Conservation (phyloP, 306 rosid species). For the Canavalia gladiata region DNA sequence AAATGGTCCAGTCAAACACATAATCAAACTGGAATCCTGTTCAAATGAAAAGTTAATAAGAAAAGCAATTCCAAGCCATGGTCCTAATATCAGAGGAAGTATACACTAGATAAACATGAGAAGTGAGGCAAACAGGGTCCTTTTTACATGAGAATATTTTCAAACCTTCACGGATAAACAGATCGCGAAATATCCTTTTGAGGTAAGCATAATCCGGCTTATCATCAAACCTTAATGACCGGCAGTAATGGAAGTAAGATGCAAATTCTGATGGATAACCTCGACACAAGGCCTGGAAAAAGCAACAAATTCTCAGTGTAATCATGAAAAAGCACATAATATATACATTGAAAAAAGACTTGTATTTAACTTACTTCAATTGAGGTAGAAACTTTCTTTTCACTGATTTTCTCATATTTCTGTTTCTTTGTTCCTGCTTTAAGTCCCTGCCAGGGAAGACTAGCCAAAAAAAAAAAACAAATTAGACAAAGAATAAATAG, state of each 20-base stretch:
- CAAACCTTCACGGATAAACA: conserved; percentile 96
- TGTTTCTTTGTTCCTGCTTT: conserved; percentile 98
- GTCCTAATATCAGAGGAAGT: conserved; percentile 17
- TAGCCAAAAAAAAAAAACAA: conserved; percentile 43
- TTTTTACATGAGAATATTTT: background rate
- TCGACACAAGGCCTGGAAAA: conserved; percentile 87
- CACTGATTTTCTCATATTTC: conserved; percentile 93
- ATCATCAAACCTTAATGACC: conserved; percentile 92
- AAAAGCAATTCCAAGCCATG: conserved; percentile 12
- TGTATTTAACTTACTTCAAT: conserved; percentile 71
- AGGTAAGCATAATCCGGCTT: conserved; percentile 97
- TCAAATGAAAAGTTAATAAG: conserved; percentile 38
- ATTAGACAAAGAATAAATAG: conserved; percentile 46
- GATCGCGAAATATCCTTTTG: conserved; percentile 94
- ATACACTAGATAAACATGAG: background rate
- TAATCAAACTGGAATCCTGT: conserved; percentile 97
- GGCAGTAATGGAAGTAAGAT: conserved; percentile 96
- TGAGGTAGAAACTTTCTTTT: conserved; percentile 90
- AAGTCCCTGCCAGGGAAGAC: conserved; percentile 99
- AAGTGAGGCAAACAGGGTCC: conserved; percentile 15
- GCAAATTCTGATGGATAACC: conserved; percentile 98
- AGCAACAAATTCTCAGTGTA: conserved; percentile 47
- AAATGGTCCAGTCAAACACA: conserved; percentile 97
- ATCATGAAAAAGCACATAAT: conserved; percentile 10
- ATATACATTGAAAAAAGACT: conserved; percentile 15